A percentile compares a stretch with the other conserved stretches of the same genome.
These are phyloP conservation scores for Teratosphaeria gauchensis DNA, from an alignment of 2,329 filamentous ascomycete species.

Conservation along the genomic window DNA sequence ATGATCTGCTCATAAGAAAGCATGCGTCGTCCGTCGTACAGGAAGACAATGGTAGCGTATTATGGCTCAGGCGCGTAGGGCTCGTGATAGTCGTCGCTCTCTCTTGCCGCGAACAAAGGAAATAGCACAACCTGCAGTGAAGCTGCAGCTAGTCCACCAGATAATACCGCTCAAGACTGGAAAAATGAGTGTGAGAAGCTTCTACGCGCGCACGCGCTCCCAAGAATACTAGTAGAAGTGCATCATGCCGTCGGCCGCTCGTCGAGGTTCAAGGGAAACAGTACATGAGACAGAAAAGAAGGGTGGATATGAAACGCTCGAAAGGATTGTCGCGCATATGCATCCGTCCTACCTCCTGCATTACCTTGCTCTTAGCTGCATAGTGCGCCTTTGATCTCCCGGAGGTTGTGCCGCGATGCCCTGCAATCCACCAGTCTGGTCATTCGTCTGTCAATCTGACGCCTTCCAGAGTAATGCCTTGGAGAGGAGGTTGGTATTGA, in stretches of 20 bases:
- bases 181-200: not conserved
- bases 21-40: conserved; percentile 19
- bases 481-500: not conserved
- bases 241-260: not conserved
- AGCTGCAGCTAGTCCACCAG: not conserved
- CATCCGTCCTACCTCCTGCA: not conserved
- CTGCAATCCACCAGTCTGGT: not conserved
- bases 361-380: conserved; percentile 1
- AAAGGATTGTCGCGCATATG: not conserved
- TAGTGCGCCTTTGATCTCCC: not conserved
- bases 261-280: not conserved
- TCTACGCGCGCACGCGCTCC: not conserved
- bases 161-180: not conserved
- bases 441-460: not conserved
- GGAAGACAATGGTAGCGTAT: conserved; percentile 1
- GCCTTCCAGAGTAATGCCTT: not conserved
- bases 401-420: conserved; percentile 1
- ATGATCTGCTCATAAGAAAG: conserved; percentile 18
- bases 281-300: not conserved
- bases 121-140: conserved; percentile 1
- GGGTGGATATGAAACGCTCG: not conserved
- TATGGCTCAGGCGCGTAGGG: conserved; percentile 8
- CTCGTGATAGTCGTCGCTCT: conserved; percentile 6
- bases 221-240: not conserved
- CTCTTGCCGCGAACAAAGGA: conserved; percentile 7